Base-by-base conservation (phyloP, 805 yeast species). In the Starmerella asiatica region DNA sequence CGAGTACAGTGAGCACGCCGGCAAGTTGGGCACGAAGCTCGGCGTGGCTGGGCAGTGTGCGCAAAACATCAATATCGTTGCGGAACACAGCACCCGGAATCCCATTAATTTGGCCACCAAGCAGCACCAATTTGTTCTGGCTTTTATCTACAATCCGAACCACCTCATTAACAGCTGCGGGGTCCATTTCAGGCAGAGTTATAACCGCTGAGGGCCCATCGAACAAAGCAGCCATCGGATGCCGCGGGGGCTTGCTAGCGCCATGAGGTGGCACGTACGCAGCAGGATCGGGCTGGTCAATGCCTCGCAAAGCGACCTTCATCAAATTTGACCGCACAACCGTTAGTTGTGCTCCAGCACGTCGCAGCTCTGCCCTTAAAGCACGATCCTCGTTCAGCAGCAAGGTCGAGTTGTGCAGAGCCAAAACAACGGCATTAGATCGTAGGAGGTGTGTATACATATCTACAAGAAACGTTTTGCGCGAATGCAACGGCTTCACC, bases 391-490 rank as follows among this genome's bases (percentile, higher is more conserved):
- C 97, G 12, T 60, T 52, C 49, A 82, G 76, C 41, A 71, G 58
- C 50, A 86, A 61, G 57, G 85, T 85, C 58, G 84, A 83, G 63
- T 83, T 88, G 62, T 91, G 98, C 5, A 76, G 72, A 50, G 82
- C 76, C 40, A 88, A 67, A 12, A 86, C 66, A 33, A 86, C 75
- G 29, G 82, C 76, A 57, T 75, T 74, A 21, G 61, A 64, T 42
- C 76, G 75, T 62, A 84, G 69, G 46, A 84, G 57, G 46, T 77
- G 62, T 45, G 82, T 73, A 66, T 88, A 88, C 49, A 71, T 65
- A 59, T 88, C 94, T 46, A 88, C 67, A 47, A 88, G 65, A 51
- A 75, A 85, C 0, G 96, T 85, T 64, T 88, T 88, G 63, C 96
- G 75, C 30, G 45, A 41, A 21, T 29, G 20, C 33, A 66, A 53